phyloP scores from a whole-genome alignment of 2,329 filamentous ascomycete species.

The Ceratocystiopsis sp. region DNA sequence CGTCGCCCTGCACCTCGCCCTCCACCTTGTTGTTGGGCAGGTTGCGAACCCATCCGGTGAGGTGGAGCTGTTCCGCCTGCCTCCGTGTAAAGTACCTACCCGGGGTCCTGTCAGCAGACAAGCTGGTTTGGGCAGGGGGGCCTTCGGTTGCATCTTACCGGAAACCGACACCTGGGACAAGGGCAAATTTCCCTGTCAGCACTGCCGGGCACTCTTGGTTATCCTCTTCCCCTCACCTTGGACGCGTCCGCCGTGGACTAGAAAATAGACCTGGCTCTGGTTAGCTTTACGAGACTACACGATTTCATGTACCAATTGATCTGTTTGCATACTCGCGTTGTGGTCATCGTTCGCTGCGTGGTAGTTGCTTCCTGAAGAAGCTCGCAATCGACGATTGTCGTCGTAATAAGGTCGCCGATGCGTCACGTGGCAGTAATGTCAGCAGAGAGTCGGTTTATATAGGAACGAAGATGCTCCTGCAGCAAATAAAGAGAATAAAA shows the following conservation, averaged over 20 bases:
- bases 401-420: too few relatives aligned
- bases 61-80: conserved; percentile 28
- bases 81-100: conserved; percentile 36
- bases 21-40: conserved; percentile 52
- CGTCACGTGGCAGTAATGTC: too few relatives aligned
- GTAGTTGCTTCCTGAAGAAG: too few relatives aligned
- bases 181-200: not conserved
- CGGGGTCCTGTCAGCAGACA: not conserved
- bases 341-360: too few relatives aligned
- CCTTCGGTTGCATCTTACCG: conserved; percentile 20
- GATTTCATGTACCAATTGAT: too few relatives aligned
- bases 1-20: conserved; percentile 70
- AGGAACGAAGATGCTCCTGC: too few relatives aligned
- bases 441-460: too few relatives aligned
- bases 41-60: conserved; percentile 48
- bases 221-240: conserved; percentile 34
- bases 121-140: not conserved
- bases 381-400: too few relatives aligned
- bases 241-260: conserved; percentile 46
- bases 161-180: conserved; percentile 34
- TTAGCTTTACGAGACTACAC: too few relatives aligned
- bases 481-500: too few relatives aligned
- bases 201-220: too few relatives aligned
- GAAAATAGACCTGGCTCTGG: conserved; percentile 36
- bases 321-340: too few relatives aligned